A percentile compares a stretch with the other conserved stretches of the same genome.
Evolutionary conservation across 495 filamentous ascomycete species (phyloP).

Genomic region (Aspergillus ostianus): DNA sequence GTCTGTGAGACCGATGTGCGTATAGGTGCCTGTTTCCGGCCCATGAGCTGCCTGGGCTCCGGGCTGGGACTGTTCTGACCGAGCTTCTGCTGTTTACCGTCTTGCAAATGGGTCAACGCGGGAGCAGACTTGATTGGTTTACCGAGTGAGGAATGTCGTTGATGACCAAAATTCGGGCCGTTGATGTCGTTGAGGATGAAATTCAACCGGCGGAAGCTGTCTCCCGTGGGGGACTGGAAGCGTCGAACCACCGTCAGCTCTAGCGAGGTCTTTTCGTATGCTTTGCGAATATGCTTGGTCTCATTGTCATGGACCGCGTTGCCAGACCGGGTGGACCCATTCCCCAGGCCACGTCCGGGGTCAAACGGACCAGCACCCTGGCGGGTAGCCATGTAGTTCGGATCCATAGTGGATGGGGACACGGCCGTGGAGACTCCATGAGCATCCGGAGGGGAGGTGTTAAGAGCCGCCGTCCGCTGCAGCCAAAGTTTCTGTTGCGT

Average conservation of each 20-base stretch:
- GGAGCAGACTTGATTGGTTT: conserved; percentile 44
- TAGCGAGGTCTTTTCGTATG: conserved; percentile 43
- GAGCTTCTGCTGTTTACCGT: conserved; percentile 22
- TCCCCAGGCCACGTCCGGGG: conserved; percentile 29
- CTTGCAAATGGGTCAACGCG: conserved; percentile 32
- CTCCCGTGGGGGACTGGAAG: conserved; percentile 43
- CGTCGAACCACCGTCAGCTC: conserved; percentile 45
- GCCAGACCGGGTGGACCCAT: conserved; percentile 31
- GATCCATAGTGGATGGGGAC: conserved; percentile 35
- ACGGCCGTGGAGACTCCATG: conserved; percentile 33
- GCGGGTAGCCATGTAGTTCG: conserved; percentile 31
- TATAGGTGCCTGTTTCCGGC: conserved; percentile 20
- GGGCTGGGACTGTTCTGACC: conserved; percentile 22
- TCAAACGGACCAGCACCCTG: conserved; percentile 34
- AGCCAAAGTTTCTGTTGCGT: conserved; percentile 52
- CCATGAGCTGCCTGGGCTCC: conserved; percentile 25
- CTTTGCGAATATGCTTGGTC: conserved; percentile 43
- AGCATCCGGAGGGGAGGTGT: conserved; percentile 46
- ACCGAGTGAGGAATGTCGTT: conserved; percentile 25
- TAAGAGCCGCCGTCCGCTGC: conserved; percentile 46
- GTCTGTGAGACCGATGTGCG: conserved; percentile 32
- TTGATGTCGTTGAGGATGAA: conserved; percentile 26
- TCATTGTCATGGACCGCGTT: conserved; percentile 36
- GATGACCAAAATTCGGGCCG: conserved; percentile 9
- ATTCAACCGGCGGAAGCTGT: conserved; percentile 42